Base-by-base conservation (phyloP, 2,329 filamentous ascomycete species). In the Pseudocercospora fijiensis region DNA sequence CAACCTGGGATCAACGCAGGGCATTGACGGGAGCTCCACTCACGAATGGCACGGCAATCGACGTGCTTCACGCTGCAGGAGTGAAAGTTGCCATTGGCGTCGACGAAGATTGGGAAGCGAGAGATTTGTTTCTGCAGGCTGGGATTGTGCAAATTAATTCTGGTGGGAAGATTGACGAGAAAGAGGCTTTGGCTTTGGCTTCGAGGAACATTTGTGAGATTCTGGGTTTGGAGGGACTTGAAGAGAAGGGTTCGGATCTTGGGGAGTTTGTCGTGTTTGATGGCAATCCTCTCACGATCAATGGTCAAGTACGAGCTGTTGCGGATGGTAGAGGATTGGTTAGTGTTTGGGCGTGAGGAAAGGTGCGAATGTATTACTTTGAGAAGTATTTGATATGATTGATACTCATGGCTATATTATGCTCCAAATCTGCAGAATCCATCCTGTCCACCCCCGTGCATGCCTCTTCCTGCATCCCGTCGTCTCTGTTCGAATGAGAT, bases 1-100 rank as follows among this genome's bases (percentile, higher is more conserved):
- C 72, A 2, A 75, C 72, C 0, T 90, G 87, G 88, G 86, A 89
- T 65, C 79, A 87, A 74, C 83, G 86, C 0, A 83, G 87, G 1
- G 82, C 85, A 0, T 78, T 90, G 10, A 83, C 85, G 0, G 88
- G 88, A 1, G 87, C 87, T 4, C 88, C 88, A 0, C 79, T 90
- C 0, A 88, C 86, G 0, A 88, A 88, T 69, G 86, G 86, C 26
- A 89, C 87, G 0, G 82, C 82, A 0, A 77, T 88, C 4, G 86
- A 89, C 65, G 74, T 71, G 11, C 80, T 90, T 0, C 68, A 87
- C 0, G 81, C 82, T 7, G 86, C 86, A 0, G 87, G 86, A 1
- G 87, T 89, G 0, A 72, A 77, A 2, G 79, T 84, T 0, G 87
- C 82, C 0, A 81, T 89, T 24, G 85, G 86, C 0, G 79, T 87